Base-by-base conservation (phyloP, 2,329 filamentous ascomycete genomes). In the Ilyonectria sp. region DNA sequence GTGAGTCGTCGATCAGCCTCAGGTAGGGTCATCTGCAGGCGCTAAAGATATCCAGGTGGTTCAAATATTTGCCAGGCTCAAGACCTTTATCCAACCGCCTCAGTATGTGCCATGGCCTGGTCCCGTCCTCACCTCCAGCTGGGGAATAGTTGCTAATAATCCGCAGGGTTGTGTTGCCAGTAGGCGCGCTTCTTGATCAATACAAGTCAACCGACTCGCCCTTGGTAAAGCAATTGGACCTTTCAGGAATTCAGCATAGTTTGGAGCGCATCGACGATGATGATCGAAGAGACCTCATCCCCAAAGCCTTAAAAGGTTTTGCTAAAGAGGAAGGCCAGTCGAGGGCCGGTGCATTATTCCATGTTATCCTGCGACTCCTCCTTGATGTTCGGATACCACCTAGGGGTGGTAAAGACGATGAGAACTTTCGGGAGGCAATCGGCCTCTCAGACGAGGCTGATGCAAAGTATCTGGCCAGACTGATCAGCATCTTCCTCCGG, bases 181-280 rank as follows among this genome's bases (percentile, higher is more conserved):
- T 98, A 13, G 88, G 90, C n/a, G 90, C 91, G 17, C 86, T 99
- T 19, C 81, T 98, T 61, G 92, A 94, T 73, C 96, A 98, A 79
- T 98, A 97, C 86, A 97, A 97, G 80, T 76, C 93, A 23, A 90
- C 89, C 43, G 86, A 90, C 44, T 92, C 91, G 13, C 85, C 91
- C 1, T 86, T 98, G 43, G 90, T 99, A 71, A 92, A 94, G 70
- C 93, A 97, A 78, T 93, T 98, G 74, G 95, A 98, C 80, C 84
- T 98, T 46, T 86, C 93, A 19, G 97, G 97, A 78, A 92, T 98
- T 43, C 93, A 97, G 76, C 94, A 97, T 77, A 96, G 95, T 47
- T 76, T 89, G 31, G 79, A 83, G 47, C 84, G 87, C 3, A 78
- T 88, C 23, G 79, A 84, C 35, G 79, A 83, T 13, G 76, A 86